These are phyloP conservation scores for Sugiyamaella grinbergsii DNA, from an alignment of 1,139 yeast genomes.

Conservation along the genomic window DNA sequence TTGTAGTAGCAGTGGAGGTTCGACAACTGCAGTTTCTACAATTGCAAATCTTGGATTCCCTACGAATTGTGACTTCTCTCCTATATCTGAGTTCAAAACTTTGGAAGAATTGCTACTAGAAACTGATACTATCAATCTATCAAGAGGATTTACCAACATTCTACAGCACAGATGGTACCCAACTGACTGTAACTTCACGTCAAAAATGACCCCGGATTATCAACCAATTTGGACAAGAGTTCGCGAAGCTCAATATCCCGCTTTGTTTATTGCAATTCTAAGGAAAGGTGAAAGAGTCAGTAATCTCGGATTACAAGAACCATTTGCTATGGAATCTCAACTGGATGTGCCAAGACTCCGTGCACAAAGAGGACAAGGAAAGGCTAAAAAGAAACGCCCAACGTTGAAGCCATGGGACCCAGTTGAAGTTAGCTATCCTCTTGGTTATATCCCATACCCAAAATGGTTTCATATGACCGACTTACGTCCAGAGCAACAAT, in stretches of 20 bases:
- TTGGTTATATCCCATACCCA: slow-evolving; percentile 29
- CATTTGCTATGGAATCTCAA: neutral
- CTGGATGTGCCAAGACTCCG: slow-evolving; percentile 1
- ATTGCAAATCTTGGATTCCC: neutral
- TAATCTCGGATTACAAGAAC: neutral
- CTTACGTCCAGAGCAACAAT: slow-evolving; percentile 21
- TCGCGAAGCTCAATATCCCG: slow-evolving; percentile 22
- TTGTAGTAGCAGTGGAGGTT: slow-evolving; percentile 3
- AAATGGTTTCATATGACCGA: slow-evolving; percentile 30
- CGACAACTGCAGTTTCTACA: neutral
- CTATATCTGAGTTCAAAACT: slow-evolving; percentile 2
- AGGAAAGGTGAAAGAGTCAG: slow-evolving; percentile 20
- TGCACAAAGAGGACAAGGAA: slow-evolving; percentile 14
- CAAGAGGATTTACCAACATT: slow-evolving; percentile 24
- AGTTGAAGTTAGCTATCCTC: slow-evolving; percentile 28
- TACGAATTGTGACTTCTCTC: neutral
- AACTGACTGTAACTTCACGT: slow-evolving; percentile 2
- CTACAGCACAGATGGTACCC: slow-evolving; percentile 26
- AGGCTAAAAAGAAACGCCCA: slow-evolving; percentile 24
- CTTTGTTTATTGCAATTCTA: slow-evolving; percentile 27
- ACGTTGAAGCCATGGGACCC: slow-evolving; percentile 31
- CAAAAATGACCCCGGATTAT: slow-evolving; percentile 1
- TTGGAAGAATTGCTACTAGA: slow-evolving; percentile 2
- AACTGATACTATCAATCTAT: slow-evolving; percentile 17
- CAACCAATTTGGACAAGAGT: slow-evolving; percentile 20